Conservation (phyloP, 495 filamentous ascomycete species). For the Aspergillus saccharolyticus region DNA sequence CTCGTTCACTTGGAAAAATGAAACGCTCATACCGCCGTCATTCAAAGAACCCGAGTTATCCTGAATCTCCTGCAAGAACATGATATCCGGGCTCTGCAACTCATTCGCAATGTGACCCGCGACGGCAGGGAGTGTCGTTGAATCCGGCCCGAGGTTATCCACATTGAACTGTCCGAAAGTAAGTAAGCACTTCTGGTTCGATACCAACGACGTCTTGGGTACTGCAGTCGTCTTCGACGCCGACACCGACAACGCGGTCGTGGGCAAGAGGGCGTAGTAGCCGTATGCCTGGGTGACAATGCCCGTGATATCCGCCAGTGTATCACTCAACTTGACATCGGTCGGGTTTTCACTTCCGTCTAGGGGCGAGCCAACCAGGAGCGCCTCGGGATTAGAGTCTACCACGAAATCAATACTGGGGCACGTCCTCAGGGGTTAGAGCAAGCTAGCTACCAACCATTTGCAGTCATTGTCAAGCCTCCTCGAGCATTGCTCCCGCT, state of each 20-base stretch:
- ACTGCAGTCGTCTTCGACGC: conserved; percentile 25
- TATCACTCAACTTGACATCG: conserved; percentile 52
- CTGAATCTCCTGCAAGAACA: conserved; percentile 60
- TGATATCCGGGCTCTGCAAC: conserved; percentile 46
- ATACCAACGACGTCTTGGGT: conserved; percentile 38
- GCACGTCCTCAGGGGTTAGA: neutral
- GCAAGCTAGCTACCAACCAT: conserved; percentile 32
- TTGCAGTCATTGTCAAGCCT: conserved; percentile 49
- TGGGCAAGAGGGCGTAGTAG: conserved; percentile 55
- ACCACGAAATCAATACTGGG: conserved; percentile 2
- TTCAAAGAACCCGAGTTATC: conserved; percentile 51
- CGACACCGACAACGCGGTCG: conserved; percentile 43
- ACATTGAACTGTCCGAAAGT: conserved; percentile 58
- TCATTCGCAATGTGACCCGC: conserved; percentile 52
- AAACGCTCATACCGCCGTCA: conserved; percentile 35
- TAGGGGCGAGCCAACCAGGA: conserved; percentile 53
- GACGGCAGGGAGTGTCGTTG: conserved; percentile 39
- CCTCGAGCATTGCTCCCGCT: conserved; percentile 49
- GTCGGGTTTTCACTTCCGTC: conserved; percentile 53
- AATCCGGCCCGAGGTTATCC: conserved; percentile 50
- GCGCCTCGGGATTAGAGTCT: conserved; percentile 60
- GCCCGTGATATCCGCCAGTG: conserved; percentile 52
- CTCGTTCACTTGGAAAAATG: neutral
- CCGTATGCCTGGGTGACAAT: conserved; percentile 53
- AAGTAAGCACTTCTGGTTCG: conserved; percentile 42